Conservation (phyloP, 257 asterid species). For the Solanum pennellii region DNA sequence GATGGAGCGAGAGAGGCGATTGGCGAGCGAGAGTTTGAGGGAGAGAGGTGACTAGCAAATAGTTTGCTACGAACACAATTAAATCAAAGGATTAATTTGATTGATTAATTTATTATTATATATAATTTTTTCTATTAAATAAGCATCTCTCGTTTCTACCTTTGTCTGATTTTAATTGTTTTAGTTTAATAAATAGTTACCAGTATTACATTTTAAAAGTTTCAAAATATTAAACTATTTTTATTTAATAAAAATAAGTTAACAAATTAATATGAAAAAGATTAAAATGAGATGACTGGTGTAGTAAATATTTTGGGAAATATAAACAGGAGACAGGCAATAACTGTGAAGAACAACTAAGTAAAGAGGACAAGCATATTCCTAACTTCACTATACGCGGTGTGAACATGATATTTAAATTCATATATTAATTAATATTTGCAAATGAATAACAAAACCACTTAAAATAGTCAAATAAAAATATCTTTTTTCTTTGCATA, state of each 20-base stretch:
- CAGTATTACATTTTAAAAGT: neutral
- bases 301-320: neutral
- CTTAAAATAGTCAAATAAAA: neutral
- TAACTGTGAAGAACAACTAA: neutral
- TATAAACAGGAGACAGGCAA: neutral
- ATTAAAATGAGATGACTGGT: neutral
- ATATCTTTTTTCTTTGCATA: neutral
- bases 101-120: no score
- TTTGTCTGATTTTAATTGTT: no score
- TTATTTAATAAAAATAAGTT: no score
- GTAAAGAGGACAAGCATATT: neutral
- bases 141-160: no score
- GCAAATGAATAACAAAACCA: neutral
- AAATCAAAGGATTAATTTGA: no score
- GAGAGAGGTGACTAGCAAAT: no score
- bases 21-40: no score
- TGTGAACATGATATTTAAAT: neutral
- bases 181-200: neutral
- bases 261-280: no score
- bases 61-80: no score
- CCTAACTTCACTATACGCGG: neutral
- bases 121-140: no score
- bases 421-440: neutral
- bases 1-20: no score
- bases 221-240: no score